Percentiles rank a stretch among this genome's conserved stretches.
Evolutionary conservation across 768 basidiomycete species (phyloP).

Genomic region (Candolleomyces eurysporus): DNA sequence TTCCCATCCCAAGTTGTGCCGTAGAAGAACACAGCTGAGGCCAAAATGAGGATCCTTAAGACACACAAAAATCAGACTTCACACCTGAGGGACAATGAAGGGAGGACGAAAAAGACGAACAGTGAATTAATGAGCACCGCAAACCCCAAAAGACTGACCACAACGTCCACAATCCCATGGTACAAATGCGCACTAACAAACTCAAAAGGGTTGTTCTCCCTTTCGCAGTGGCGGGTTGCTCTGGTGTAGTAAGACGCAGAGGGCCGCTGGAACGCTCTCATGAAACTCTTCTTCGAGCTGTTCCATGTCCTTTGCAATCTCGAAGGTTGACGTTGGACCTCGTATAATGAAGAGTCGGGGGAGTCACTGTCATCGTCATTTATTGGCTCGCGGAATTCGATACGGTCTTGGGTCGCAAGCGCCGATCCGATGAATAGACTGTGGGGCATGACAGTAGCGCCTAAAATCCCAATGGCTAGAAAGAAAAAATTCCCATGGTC

Average conservation of each 20-base stretch:
- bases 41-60: slow-evolving; percentile 74
- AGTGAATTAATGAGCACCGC: slow-evolving; percentile 87
- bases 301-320: slow-evolving; percentile 13
- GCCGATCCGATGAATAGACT: slow-evolving; percentile 87
- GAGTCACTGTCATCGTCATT: neutral
- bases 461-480: slow-evolving; percentile 67
- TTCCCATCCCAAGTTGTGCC: slow-evolving; percentile 27
- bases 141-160: slow-evolving; percentile 70
- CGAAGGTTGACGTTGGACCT: slow-evolving; percentile 12
- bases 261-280: slow-evolving; percentile 36
- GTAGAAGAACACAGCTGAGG: slow-evolving; percentile 76
- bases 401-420: slow-evolving; percentile 79
- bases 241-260: slow-evolving; percentile 29
- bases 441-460: slow-evolving; percentile 93
- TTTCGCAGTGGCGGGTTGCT: slow-evolving; percentile 49
- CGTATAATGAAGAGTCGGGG: slow-evolving; percentile 12
- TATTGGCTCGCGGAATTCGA: slow-evolving; percentile 34
- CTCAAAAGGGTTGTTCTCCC: slow-evolving; percentile 51
- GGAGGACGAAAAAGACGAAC: slow-evolving; percentile 37
- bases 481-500: neutral
- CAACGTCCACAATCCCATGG: slow-evolving; percentile 66
- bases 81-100: neutral
- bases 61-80: neutral
- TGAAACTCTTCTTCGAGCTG: slow-evolving; percentile 23
- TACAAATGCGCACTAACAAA: slow-evolving; percentile 64